Base-by-base conservation (phyloP, 495 filamentous ascomycete species). In the Aspergillus campestris region DNA sequence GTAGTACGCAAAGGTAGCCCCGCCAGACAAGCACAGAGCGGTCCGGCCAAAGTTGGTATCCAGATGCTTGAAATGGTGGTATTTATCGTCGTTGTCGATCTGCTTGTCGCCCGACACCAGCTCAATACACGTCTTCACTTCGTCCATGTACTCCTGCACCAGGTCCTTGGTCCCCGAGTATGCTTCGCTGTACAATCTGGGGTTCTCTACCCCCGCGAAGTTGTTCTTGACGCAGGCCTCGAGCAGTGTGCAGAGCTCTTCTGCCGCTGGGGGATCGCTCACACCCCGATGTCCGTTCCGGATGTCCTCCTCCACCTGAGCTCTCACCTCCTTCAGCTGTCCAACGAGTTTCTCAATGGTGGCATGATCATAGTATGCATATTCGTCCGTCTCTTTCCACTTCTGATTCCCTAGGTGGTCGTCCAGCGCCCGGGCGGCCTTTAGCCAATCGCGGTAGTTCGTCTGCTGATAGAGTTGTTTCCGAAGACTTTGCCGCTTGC, bases 171-270 rank as follows among this genome's bases (percentile, higher is more conserved):
- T 98, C 15, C 94, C 92, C 46, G 89, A 94, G 55, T 98, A 97
- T 1, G 90, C 90, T 68, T 97, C 88, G 52, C 85, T 91, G 61
- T 98, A 98, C 9, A 98, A 72, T 33, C 88, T 73, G 14, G 92
- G 82, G 51, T 95, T 96, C 66, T 98, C 92, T n/a, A 92, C 81
- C 0, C 92, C 92, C 8, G 83, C 86, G 64, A 95, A 97, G 58
- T 97, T 97, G 61, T 86, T 94, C 77, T 95, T 98, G 48, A 97
- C 84, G 55, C 90, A 95, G 11, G 84, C 84, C 67, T 96, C 89
- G 29, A 92, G 67, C 38, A 97, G 62, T 7, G 69, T 72, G 37
- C 80, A 80, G 38, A 98, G 69, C 31, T 89, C 86, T 45, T 90
- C 84, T 6, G 84, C 65, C 0, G 79, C 71, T 39, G 74, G 66